These are phyloP conservation scores for Backusella luteola DNA, from an alignment of 192 early-diverging fungal genomes.

Conservation along the genomic window DNA sequence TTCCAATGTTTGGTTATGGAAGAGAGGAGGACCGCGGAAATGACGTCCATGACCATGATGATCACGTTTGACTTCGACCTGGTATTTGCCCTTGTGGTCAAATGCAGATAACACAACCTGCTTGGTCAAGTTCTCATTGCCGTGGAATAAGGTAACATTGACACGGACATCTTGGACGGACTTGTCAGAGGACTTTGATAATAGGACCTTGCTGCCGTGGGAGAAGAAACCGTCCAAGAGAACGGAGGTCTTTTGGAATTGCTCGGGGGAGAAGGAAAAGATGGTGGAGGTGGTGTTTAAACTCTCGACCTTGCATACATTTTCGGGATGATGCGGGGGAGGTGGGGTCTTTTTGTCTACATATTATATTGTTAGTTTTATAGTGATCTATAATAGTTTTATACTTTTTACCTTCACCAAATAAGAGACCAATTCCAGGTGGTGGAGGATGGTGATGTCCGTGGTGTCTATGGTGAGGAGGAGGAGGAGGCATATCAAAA, in stretches of 20 bases:
- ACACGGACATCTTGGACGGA: conserved; percentile 14
- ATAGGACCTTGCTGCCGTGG: background rate
- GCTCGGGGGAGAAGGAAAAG: conserved; percentile 27
- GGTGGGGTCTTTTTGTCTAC: background rate
- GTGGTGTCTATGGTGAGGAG: background rate
- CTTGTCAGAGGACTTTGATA: background rate
- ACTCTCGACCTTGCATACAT: background rate
- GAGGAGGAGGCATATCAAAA: background rate
- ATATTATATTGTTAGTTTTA: background rate
- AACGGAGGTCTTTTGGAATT: conserved; percentile 20
- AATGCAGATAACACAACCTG: conserved; percentile 14
- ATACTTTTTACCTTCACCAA: background rate
- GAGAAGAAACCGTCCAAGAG: conserved; percentile 19
- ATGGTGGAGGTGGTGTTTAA: background rate
- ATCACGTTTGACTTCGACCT: conserved; percentile 21
- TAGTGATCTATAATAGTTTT: background rate
- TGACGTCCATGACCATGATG: background rate
- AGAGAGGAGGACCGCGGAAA: background rate
- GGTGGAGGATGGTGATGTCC: background rate
- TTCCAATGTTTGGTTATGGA: background rate
- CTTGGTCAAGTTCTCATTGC: conserved; percentile 1
- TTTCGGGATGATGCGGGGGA: background rate
- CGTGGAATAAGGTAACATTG: conserved; percentile 17
- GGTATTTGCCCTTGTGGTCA: conserved; percentile 27
- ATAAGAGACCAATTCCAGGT: background rate